Conservation (phyloP, 352 stramenopile species). For the Globisporangium middletonii region DNA sequence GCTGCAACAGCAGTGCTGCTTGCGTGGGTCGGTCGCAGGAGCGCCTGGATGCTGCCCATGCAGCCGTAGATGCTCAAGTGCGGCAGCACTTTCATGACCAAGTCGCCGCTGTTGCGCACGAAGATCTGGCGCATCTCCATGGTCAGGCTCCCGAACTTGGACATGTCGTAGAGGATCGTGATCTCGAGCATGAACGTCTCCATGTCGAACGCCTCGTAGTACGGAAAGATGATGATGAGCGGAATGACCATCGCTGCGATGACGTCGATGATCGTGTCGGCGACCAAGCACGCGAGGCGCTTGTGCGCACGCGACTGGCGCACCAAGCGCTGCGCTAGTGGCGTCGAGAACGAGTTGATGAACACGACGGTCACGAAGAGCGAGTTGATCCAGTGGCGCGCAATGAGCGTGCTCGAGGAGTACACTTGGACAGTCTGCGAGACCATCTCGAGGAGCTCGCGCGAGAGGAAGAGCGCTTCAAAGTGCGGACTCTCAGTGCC, state of each 20-base stretch:
- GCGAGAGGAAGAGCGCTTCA: slow-evolving; percentile 2
- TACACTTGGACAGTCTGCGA: slow-evolving; percentile 8
- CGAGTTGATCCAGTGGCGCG: slow-evolving; percentile 6
- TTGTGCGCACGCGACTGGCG: slow-evolving; percentile 3
- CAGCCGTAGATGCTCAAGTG: slow-evolving; percentile 4
- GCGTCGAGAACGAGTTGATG: slow-evolving; percentile 8
- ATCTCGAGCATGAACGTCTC: not conserved
- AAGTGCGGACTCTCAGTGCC: slow-evolving; percentile 5
- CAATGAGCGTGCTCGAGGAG: slow-evolving; percentile 7
- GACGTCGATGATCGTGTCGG: slow-evolving; percentile 16
- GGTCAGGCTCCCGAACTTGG: not conserved
- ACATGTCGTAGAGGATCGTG: slow-evolving; percentile 4
- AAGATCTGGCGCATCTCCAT: slow-evolving; percentile 8
- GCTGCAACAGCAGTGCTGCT: too few relatives aligned
- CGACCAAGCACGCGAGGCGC: slow-evolving; percentile 13
- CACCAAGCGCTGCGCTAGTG: not conserved
- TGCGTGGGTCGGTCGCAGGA: not conserved
- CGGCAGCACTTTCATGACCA: not conserved
- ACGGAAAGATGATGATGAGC: slow-evolving; percentile 5
- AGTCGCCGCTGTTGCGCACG: not conserved
- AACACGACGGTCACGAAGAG: slow-evolving; percentile 1
- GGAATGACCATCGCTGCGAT: slow-evolving; percentile 14
- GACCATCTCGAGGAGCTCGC: slow-evolving; percentile 6
- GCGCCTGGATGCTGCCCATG: slow-evolving; percentile 1
- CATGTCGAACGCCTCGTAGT: slow-evolving; percentile 1